Base-by-base conservation (phyloP, 2,329 filamentous ascomycete genomes). In the Aspergillus brunneoviolaceus region DNA sequence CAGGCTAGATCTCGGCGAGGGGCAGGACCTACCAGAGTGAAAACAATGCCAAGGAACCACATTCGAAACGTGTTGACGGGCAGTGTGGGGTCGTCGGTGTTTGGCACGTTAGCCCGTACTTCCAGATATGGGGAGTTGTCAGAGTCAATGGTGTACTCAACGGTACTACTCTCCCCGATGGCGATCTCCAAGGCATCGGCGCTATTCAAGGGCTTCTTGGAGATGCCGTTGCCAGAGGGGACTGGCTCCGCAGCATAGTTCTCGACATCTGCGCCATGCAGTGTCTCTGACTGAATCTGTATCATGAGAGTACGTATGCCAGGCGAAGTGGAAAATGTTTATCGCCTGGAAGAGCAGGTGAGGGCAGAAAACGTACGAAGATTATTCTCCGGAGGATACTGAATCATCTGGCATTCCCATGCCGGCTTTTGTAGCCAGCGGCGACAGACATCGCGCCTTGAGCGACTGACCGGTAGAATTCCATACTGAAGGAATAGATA, bases 31-130 rank as follows among this genome's bases (percentile, higher is more conserved):
- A 81, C 57, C 11, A 80, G 74, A 5, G 79, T 78, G 54, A 81
- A 80, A 29, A 81, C 51, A 49, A 80, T 72, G 0, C 80, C 80
- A 0, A 81, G 65, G 16, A 78, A 65, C 79, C 79, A 81, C 55
- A 75, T 78, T 48, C 70, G 66, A n/a, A 73, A 64, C 5, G 67
- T 73, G 49, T 71, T 71, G 19, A 70, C 62, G 4, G 70, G 69
- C 27, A 70, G 59, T 0, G 55, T 63, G n/a, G 69, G 67, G 51
- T 72, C 70, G 58, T 71, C 70, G 0, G 65, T 67, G 29, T 70
- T 67, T 1, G 66, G 65, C 19, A 72, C 69, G 25, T 69, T 68
- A 12, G 70, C 70, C 9, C 70, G 66, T 29, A 70, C 67, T 55
- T 71, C 68, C 11, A 68, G 62, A 49, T 70, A 72, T 2, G 70